Evolutionary conservation across 176 grass and related monocot genomes (phyloP), one percentile per base, ranked within the genome.

Genomic region (Juncus effusus): DNA sequence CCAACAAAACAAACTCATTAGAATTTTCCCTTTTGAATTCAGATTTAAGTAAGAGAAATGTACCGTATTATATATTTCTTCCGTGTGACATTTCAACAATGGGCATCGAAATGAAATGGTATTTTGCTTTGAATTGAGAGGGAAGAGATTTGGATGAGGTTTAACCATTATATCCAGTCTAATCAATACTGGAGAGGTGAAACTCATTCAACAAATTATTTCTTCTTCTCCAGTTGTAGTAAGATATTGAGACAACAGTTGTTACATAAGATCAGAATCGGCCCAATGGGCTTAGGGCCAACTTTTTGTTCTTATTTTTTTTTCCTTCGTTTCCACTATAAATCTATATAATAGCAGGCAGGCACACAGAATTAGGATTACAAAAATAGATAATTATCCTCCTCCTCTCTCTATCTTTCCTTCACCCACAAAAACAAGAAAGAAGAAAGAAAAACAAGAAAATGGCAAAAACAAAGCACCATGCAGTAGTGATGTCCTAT

Each of bases 401-500:
- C 4, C 44, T 47, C 2, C 44, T 6, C 44, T 47, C 44, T 47
- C 44, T 5, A 47, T 47, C 44, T 47, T 9, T 47, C 44, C 6
- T 47, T 47, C 9, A 6, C 19, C 44, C 4, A 47, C 4, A 47
- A 9, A 47, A 47, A 47, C 44, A 47, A 47, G 9, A 47, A 28
- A 47, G 9, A 47, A 47, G 44, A 5, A 47, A 47, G 44, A 47
- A 28, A 9, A 36, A 70, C 67, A 49, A 55, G 12, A 15, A 35
- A 71, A 71, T 71, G 67, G 37, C 54, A 42, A 71, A 42, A 58
- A 2, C 13, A 70, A 83, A 56, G 66, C 80, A 74, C 65, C 90
- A 95, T 54, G 86, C 80, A 54, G 83, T 86, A 54, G 75, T 90
- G 59, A 61, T 86, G 5, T 11, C 90, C 58, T 81, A 78, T 42